phyloP scores from a whole-genome alignment of 495 filamentous ascomycete genomes.

The Xylaria curta region DNA sequence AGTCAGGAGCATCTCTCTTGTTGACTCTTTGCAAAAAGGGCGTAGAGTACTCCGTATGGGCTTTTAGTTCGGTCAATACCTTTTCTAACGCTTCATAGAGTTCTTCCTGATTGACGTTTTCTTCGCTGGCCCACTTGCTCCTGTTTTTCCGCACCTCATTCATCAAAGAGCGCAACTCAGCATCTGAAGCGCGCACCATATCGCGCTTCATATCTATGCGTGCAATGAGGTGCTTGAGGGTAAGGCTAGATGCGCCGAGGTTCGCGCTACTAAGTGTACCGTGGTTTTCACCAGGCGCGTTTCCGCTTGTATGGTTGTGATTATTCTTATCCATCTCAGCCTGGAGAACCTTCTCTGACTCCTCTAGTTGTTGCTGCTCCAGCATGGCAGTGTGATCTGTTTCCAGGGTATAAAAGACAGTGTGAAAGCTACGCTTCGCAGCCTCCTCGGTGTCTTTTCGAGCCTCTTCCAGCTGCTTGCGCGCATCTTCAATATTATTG shows the following conservation, averaged over 20 bases:
- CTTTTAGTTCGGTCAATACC: conserved; percentile 93
- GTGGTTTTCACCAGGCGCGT: conserved; percentile 62
- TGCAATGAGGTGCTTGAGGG: conserved; percentile 93
- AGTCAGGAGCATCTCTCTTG: conserved; percentile 96
- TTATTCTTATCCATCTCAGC: conserved; percentile 82
- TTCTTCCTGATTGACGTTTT: conserved; percentile 96
- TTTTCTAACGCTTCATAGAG: conserved; percentile 96
- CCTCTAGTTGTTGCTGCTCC: conserved; percentile 95
- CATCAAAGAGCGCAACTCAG: conserved; percentile 88
- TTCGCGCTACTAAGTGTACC: conserved; percentile 92
- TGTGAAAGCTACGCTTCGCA: conserved; percentile 86
- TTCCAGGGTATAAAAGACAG: conserved; percentile 91
- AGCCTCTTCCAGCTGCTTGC: conserved; percentile 91
- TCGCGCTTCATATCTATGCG: conserved; percentile 91
- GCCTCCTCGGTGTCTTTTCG: conserved; percentile 92
- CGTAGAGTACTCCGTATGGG: conserved; percentile 93
- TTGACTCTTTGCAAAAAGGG: conserved; percentile 92
- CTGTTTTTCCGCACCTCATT: conserved; percentile 96
- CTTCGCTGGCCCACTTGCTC: conserved; percentile 98
- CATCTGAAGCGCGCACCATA: conserved; percentile 86
- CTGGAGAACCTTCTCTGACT: conserved; percentile 93
- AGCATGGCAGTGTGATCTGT: conserved; percentile 95
- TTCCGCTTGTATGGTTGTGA: conserved; percentile 54
- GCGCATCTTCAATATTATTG: conserved; percentile 80
- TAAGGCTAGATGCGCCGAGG: conserved; percentile 94